Percentiles rank a stretch among this genome's conserved stretches.
Evolutionary conservation across 1,139 yeast species (phyloP).

Genomic region (Pichia sp.): DNA sequence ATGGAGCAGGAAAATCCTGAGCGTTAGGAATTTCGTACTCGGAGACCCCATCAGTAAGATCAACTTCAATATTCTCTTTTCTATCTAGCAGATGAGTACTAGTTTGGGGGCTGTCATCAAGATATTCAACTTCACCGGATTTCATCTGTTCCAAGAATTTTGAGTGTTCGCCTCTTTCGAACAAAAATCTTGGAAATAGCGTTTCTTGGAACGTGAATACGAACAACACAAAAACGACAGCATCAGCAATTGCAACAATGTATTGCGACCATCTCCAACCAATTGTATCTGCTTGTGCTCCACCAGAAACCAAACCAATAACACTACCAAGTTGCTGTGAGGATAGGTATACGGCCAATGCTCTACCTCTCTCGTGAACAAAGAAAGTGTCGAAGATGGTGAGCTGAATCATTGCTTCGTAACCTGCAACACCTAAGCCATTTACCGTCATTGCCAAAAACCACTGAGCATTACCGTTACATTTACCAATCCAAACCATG

Average conservation of each 20-base stretch:
- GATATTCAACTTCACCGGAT: neutral
- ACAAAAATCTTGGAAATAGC: conserved; percentile 19
- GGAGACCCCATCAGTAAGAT: neutral
- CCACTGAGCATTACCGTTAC: conserved; percentile 21
- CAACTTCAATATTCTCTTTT: neutral
- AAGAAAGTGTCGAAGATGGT: conserved; percentile 17
- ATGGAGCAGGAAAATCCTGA: conserved; percentile 2
- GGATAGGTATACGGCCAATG: conserved; percentile 18
- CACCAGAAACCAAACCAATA: conserved; percentile 21
- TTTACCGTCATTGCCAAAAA: conserved; percentile 12
- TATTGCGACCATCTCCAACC: conserved; percentile 22
- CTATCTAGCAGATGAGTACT: neutral
- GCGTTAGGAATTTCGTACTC: conserved; percentile 2
- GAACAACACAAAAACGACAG: conserved; percentile 10
- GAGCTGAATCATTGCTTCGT: conserved; percentile 21
- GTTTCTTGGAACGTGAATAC: conserved; percentile 17
- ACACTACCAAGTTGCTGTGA: conserved; percentile 20
- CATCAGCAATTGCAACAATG: conserved; percentile 17
- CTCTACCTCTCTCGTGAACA: conserved; percentile 21
- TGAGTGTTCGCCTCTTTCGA: conserved; percentile 7
- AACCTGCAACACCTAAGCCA: conserved; percentile 21
- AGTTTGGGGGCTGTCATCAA: neutral
- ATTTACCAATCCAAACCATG: conserved; percentile 18
- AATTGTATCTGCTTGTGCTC: conserved; percentile 16
- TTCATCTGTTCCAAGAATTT: neutral